Percentiles rank a stretch among this genome's conserved stretches.
These are phyloP conservation scores for Closterium sp. DNA, from an alignment of 139 green algal species.

Conservation along the genomic window DNA sequence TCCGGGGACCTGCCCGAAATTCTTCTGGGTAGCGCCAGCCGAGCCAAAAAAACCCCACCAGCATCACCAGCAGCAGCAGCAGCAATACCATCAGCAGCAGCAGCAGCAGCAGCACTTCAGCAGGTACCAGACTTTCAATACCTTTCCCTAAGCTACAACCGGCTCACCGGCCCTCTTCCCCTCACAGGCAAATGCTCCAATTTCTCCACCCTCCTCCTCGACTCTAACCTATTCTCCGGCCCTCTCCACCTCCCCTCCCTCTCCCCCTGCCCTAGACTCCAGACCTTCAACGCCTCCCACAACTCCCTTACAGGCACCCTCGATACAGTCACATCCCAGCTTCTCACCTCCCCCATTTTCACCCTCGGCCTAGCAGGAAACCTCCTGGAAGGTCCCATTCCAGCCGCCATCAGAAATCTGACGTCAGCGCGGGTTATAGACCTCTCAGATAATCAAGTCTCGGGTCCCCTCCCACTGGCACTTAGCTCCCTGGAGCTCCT, in stretches of 20 bases:
- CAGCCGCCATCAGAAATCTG: neutral
- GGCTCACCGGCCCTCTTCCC: neutral
- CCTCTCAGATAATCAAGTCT: slow-evolving; percentile 24
- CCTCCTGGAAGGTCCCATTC: neutral
- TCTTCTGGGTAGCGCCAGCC: neutral
- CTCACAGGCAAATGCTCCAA: neutral
- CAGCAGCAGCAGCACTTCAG: neutral
- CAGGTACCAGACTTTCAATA: neutral
- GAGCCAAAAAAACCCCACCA: neutral
- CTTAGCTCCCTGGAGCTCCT: neutral
- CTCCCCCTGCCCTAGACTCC: neutral
- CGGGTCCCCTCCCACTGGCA: neutral
- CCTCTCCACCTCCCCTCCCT: neutral
- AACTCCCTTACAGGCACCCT: neutral
- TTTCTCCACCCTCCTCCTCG: slow-evolving; percentile 2
- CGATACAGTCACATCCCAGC: neutral
- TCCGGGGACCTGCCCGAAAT: neutral
- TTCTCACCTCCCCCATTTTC: neutral
- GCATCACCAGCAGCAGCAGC: neutral
- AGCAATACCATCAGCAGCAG: neutral
- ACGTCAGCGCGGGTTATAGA: neutral
- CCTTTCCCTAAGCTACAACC: neutral
- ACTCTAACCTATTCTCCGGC: slow-evolving; percentile 29
- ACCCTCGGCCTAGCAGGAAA: neutral
- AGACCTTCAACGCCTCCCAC: neutral